phyloP scores from a whole-genome alignment of 116 monocot species.

The Dioscorea cayenensis region DNA sequence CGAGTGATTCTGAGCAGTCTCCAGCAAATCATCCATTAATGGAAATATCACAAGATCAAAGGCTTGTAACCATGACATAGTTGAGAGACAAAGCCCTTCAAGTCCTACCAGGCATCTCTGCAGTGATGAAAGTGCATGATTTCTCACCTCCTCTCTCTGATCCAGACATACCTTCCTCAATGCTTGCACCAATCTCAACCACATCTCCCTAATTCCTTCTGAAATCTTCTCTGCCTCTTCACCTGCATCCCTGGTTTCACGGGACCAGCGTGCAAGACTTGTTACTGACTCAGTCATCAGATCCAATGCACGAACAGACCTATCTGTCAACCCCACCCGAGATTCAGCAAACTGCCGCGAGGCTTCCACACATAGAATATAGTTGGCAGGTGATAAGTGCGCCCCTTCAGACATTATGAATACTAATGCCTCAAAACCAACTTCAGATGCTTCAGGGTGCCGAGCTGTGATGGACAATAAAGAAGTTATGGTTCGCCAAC shows the following conservation, averaged over 20 bases:
- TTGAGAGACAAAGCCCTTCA: conserved; percentile 49
- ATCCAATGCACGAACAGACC: conserved; percentile 51
- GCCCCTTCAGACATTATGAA: conserved; percentile 82
- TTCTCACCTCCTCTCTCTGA: conserved; percentile 78
- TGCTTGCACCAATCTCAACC: conserved; percentile 66
- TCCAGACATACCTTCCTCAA: conserved; percentile 61
- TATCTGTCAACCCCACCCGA: conserved; percentile 47
- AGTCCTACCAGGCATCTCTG: conserved; percentile 60
- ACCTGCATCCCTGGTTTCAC: conserved; percentile 32
- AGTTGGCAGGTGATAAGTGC: conserved; percentile 64
- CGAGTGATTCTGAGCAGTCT: conserved; percentile 49
- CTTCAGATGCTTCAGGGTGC: conserved; percentile 78
- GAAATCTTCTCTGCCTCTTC: conserved; percentile 50
- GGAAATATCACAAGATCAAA: conserved; percentile 63
- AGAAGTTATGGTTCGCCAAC: conserved; percentile 68
- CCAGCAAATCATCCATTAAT: conserved; percentile 67
- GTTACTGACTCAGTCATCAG: conserved; percentile 58
- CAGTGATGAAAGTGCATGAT: conserved; percentile 58
- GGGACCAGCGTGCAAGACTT: conserved; percentile 58
- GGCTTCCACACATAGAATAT: conserved; percentile 54
- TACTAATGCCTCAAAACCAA: conserved; percentile 69
- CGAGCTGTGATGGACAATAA: conserved; percentile 79
- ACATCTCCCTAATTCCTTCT: conserved; percentile 72
- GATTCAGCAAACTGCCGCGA: conserved; percentile 86
- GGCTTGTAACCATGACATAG: conserved; percentile 45